A percentile compares a stretch with the other conserved stretches of the same genome.
phyloP scores from a whole-genome alignment of 176 grass and related monocot species.

The Zoysia pacifica region DNA sequence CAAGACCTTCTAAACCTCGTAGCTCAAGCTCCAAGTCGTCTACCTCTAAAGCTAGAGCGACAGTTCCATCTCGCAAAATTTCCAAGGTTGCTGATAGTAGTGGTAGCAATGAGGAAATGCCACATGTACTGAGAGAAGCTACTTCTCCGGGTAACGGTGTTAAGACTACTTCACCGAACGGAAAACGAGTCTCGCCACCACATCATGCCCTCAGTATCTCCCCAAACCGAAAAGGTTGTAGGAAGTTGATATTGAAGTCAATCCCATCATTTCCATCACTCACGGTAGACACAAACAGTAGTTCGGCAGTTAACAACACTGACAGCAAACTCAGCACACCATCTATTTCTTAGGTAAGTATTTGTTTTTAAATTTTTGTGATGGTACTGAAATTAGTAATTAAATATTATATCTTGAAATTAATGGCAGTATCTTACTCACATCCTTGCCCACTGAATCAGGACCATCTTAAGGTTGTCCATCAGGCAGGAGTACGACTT shows the following conservation, averaged over 20 bases:
- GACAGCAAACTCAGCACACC: slow-evolving; percentile 50
- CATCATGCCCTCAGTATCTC: slow-evolving; percentile 54
- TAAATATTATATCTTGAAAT: background rate
- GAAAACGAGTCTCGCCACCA: slow-evolving; percentile 92
- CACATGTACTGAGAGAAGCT: slow-evolving; percentile 47
- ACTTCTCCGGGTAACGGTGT: slow-evolving; percentile 47
- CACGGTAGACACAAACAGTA: slow-evolving; percentile 39
- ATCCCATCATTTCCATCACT: slow-evolving; percentile 94
- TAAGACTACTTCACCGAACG: slow-evolving; percentile 89
- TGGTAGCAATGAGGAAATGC: slow-evolving; percentile 53
- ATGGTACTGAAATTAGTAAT: background rate
- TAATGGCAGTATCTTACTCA: slow-evolving; percentile 36
- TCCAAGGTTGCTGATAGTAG: slow-evolving; percentile 31
- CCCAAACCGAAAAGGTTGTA: slow-evolving; percentile 71
- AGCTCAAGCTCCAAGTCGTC: slow-evolving; percentile 53
- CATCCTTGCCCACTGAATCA: slow-evolving; percentile 26
- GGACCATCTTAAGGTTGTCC: slow-evolving; percentile 40
- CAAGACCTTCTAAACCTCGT: slow-evolving; percentile 57
- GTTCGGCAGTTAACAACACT: slow-evolving; percentile 37
- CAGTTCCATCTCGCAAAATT: slow-evolving; percentile 32
- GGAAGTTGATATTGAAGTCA: slow-evolving; percentile 92
- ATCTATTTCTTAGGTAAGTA: slow-evolving; percentile 56
- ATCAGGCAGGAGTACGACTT: slow-evolving; percentile 42
- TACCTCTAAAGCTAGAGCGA: slow-evolving; percentile 44
- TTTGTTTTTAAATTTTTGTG: background rate